phyloP scores from a whole-genome alignment of 192 early-diverging fungal genomes.

The Backusella tuberculispora region DNA sequence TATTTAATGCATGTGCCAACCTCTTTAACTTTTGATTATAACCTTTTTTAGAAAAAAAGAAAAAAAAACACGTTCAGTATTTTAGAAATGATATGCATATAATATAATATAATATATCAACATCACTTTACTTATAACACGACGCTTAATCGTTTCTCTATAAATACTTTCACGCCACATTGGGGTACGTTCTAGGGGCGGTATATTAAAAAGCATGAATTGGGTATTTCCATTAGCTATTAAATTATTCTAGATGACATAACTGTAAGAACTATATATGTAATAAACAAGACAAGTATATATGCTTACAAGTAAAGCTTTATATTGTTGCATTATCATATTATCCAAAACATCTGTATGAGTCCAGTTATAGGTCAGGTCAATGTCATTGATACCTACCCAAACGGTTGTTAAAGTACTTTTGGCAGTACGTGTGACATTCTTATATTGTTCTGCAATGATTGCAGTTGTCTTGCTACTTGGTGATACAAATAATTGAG shows the following conservation, averaged over 20 bases:
- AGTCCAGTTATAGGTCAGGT: conserved; percentile 17
- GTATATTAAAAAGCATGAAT: conserved; percentile 17
- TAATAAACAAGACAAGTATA: background rate
- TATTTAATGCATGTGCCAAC: conserved; percentile 8
- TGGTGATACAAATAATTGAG: conserved; percentile 16
- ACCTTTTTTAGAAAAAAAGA: background rate
- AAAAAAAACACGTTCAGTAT: background rate
- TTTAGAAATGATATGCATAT: background rate
- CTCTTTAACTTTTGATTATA: conserved; percentile 22
- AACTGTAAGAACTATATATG: background rate
- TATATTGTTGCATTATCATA: conserved; percentile 20
- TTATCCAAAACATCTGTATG: background rate
- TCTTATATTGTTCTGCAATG: conserved; percentile 9
- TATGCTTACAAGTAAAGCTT: conserved; percentile 6
- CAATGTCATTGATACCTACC: conserved; percentile 33
- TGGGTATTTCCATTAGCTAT: background rate
- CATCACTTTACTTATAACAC: conserved; percentile 10
- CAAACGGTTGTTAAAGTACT: conserved; percentile 17
- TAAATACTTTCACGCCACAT: background rate
- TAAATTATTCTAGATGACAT: conserved; percentile 7
- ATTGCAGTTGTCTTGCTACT: background rate
- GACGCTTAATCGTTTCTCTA: background rate
- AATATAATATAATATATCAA: conserved; percentile 5
- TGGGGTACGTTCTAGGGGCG: conserved; percentile 23
- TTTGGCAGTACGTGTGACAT: background rate